Percentiles rank a stretch among this genome's conserved stretches.
Conservation (phyloP, 129 eudicot genomes). For the Lactuca saligna region DNA sequence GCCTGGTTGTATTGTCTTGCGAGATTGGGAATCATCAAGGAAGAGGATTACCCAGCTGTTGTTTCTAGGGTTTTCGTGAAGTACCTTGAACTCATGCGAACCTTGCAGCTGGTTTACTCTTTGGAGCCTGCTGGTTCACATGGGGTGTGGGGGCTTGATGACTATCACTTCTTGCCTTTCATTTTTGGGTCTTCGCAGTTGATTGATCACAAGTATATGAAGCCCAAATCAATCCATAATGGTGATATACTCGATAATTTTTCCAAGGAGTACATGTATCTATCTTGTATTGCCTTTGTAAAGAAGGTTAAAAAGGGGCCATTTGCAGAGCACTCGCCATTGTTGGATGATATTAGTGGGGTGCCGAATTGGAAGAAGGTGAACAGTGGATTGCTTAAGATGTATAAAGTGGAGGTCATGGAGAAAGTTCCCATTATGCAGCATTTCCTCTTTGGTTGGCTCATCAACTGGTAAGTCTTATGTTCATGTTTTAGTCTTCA, state of each 20-base stretch:
- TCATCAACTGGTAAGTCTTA: slow-evolving; percentile 67
- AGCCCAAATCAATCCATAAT: slow-evolving; percentile 91
- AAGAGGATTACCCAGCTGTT: slow-evolving; percentile 80
- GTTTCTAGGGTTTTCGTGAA: slow-evolving; percentile 79
- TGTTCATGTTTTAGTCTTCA: not conserved
- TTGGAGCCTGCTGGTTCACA: slow-evolving; percentile 98
- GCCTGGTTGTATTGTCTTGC: slow-evolving; percentile 91
- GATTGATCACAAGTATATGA: slow-evolving; percentile 93
- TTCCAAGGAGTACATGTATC: slow-evolving; percentile 74
- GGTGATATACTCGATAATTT: slow-evolving; percentile 88
- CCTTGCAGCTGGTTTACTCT: slow-evolving; percentile 61
- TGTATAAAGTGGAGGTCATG: slow-evolving; percentile 93
- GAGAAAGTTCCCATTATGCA: slow-evolving; percentile 99
- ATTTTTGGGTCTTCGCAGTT: slow-evolving; percentile 89
- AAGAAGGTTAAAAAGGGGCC: slow-evolving; percentile 93
- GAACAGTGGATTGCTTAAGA: slow-evolving; percentile 87
- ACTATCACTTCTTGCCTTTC: slow-evolving; percentile 86
- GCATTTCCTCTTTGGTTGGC: slow-evolving; percentile 92
- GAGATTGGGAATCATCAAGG: slow-evolving; percentile 54
- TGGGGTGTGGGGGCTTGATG: slow-evolving; percentile 99
- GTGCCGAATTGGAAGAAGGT: slow-evolving; percentile 94
- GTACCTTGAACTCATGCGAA: slow-evolving; percentile 84
- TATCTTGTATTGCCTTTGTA: slow-evolving; percentile 73
- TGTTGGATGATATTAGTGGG: slow-evolving; percentile 96
- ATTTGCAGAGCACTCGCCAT: slow-evolving; percentile 93